Evolutionary conservation across 768 basidiomycete genomes (phyloP).

Genomic region (Suillus hirtellus): DNA sequence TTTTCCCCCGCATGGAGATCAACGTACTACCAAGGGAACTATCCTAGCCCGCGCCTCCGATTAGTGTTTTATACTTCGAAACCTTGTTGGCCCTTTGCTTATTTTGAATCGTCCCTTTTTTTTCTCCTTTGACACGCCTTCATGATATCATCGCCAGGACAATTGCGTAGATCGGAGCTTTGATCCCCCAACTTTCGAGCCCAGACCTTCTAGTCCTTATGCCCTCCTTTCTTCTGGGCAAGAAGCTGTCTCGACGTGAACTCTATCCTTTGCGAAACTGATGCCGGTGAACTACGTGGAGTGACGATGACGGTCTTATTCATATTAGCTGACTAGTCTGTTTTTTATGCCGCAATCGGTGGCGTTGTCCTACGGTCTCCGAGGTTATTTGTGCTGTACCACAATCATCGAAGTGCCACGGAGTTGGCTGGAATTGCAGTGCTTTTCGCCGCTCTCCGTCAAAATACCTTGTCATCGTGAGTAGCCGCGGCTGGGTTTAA

Average conservation of each 20-base stretch:
- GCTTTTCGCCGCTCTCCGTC: not conserved
- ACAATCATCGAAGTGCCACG: not conserved
- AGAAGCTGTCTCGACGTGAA: not conserved
- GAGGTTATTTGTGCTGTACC: not conserved
- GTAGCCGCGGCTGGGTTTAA: not conserved
- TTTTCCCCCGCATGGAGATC: not conserved
- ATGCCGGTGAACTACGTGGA: not conserved
- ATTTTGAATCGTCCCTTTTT: not conserved
- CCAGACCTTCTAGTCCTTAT: not conserved
- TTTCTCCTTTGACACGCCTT: not conserved
- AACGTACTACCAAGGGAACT: slow-evolving; percentile 1
- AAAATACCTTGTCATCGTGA: not conserved
- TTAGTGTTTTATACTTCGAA: slow-evolving; percentile 7
- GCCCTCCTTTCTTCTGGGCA: not conserved
- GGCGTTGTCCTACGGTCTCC: slow-evolving; percentile 3
- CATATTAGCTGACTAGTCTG: not conserved
- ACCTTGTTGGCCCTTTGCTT: slow-evolving; percentile 10
- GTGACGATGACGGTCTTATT: not conserved
- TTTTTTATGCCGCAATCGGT: slow-evolving; percentile 4
- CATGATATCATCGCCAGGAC: not conserved
- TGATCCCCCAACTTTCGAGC: not conserved
- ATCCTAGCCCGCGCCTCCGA: not conserved
- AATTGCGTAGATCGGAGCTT: not conserved
- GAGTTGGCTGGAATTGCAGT: not conserved
- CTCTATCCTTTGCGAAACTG: not conserved